Evolutionary conservation across 345 rosid genomes (phyloP).

Genomic region (Citrus hindsii): DNA sequence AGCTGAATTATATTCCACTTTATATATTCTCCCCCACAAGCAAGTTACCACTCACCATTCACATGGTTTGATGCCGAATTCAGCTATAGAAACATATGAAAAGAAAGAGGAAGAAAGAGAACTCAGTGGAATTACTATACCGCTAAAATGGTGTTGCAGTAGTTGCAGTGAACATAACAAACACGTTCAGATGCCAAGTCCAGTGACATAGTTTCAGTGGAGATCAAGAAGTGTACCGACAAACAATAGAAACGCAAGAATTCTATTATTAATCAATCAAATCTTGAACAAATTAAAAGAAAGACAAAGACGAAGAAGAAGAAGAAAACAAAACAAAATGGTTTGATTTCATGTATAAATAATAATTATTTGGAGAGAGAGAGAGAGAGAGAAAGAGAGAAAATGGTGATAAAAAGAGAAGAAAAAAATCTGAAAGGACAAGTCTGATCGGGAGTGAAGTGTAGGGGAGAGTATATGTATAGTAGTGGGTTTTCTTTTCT

Average conservation of each 20-base stretch:
- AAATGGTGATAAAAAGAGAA: constrained; percentile 5
- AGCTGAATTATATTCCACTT: constrained; percentile 5
- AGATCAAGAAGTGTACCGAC: constrained; percentile 1
- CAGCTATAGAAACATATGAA: background rate
- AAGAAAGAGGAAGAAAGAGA: constrained; percentile 8
- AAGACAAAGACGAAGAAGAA: background rate
- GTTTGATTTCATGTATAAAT: background rate
- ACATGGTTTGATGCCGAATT: background rate
- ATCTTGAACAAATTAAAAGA: background rate
- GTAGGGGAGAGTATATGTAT: background rate
- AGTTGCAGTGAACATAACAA: constrained; percentile 96
- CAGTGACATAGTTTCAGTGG: constrained; percentile 45
- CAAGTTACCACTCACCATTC: background rate
- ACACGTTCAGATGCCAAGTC: constrained; percentile 77
- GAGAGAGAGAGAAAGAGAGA: constrained; percentile 3
- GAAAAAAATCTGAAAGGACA: constrained; percentile 37
- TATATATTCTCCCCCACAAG: background rate
- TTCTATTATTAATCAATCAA: background rate
- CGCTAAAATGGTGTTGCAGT: constrained; percentile 98
- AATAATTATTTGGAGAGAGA: constrained; percentile 7
- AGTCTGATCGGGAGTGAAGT: constrained; percentile 38
- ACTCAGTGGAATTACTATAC: constrained; percentile 38
- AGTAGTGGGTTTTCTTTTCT: background rate
- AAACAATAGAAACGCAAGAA: background rate
- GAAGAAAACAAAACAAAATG: constrained; percentile 12